Percentiles rank a stretch among this genome's conserved stretches.
Evolutionary conservation across 768 basidiomycete genomes (phyloP).

Genomic region (Suillus placidus): DNA sequence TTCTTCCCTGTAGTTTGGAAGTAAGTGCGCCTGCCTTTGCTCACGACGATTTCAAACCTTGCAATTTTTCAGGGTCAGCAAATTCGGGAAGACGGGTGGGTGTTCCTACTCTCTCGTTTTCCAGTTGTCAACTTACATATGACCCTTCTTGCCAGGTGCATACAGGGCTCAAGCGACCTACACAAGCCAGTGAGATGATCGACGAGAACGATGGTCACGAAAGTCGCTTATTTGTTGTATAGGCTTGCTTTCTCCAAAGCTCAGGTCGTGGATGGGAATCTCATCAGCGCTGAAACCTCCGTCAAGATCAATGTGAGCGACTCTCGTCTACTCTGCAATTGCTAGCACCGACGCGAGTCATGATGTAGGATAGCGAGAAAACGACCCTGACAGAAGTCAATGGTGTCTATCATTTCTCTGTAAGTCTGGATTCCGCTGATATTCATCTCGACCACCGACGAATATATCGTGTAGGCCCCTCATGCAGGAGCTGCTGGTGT

Average conservation of each 20-base stretch:
- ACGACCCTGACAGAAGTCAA: background rate
- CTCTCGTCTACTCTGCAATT: background rate
- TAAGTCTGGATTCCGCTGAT: background rate
- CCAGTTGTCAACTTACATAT: background rate
- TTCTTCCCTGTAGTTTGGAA: conserved; percentile 2
- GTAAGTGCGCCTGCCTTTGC: background rate
- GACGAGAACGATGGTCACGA: background rate
- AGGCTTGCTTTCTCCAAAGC: background rate
- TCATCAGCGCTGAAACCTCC: too few relatives aligned
- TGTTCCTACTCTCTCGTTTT: too few relatives aligned
- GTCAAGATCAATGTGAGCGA: conserved; percentile 2
- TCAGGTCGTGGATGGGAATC: background rate
- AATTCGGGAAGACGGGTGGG: conserved; percentile 2
- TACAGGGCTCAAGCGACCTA: background rate
- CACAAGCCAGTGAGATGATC: background rate
- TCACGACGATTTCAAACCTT: background rate
- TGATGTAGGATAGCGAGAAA: background rate
- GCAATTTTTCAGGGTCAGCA: background rate
- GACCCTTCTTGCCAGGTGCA: background rate
- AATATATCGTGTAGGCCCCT: background rate
- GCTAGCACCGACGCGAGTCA: background rate
- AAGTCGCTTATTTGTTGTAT: background rate
- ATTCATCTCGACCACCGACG: background rate
- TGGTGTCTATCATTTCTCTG: background rate
- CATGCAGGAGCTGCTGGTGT: background rate